Evolutionary conservation across 352 stramenopile genomes (phyloP), one percentile per base, ranked within the genome.

Genomic region (Globisporangium splendens): DNA sequence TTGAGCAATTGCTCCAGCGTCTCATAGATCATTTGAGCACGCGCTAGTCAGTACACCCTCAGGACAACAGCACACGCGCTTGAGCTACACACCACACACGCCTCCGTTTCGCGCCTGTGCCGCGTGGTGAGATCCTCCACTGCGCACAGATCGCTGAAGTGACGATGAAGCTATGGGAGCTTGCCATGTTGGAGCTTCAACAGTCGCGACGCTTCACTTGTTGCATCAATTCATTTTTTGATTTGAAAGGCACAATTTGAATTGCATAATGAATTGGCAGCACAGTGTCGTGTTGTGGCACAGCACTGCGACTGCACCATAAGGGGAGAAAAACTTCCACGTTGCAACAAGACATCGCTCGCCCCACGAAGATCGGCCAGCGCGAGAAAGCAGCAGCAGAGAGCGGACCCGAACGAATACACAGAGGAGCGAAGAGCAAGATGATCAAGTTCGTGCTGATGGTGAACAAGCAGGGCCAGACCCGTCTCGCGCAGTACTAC

Each of bases 381-480:
- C 28, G 28, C 28, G 28, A 35, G 5, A 35, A 35, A 35, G 28
- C 39, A 18, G 39, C 39, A 44, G 39, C 39, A 1, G 12, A 44
- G 1, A 44, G 39, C 39, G 12, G 35, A 41, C 7, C n/a, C n/a
- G 28, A 35, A 8, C 28, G 7, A 35, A 35, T 6, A 35, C 28
- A 56, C 33, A 56, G 50, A 54, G 20, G 11, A 48, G 49, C 31
- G 28, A 10, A 4, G 28, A 35, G 28, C 15, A 61, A 22, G 53
- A 98, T 97, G 91, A 97, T 98, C 67, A 96, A 98, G 78, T 98
- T 98, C 68, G 85, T 98, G 54, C 66, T 98, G 46, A 97, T 98
- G 91, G 95, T 98, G 57, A 98, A 99, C 79, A 99, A 99, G 81
- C 97, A 99, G 73, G 98, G 98, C 44, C 98, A 99, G 82, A 99